Percentiles rank a stretch among this genome's conserved stretches.
Conservation (phyloP, 306 rosid species). For the Rubus parviflorus region DNA sequence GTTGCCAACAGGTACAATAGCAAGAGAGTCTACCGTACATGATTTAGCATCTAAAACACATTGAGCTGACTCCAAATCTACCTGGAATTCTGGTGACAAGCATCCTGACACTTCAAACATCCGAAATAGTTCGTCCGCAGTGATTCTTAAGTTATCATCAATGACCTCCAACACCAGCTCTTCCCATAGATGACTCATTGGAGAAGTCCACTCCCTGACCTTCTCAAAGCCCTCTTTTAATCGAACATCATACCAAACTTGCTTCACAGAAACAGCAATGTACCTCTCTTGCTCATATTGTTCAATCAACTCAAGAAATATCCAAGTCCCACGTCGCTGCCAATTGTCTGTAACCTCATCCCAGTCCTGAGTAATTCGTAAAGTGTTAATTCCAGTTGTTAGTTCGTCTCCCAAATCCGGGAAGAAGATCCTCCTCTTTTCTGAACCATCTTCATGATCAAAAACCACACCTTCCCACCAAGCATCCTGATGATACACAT, state of each 20-base stretch:
- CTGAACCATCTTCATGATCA: conserved; percentile 57
- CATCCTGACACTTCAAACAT: conserved; percentile 28
- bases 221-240: conserved; percentile 35
- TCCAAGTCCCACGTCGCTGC: conserved; percentile 68
- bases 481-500: conserved; percentile 59
- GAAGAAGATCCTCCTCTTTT: conserved; percentile 62
- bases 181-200: conserved; percentile 54
- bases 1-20: conserved; percentile 10
- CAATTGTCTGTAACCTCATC: conserved; percentile 54
- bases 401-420: conserved; percentile 86
- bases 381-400: conserved; percentile 28
- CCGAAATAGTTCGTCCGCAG: conserved; percentile 35
- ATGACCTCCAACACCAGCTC: conserved; percentile 52
- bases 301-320: conserved; percentile 69
- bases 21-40: conserved; percentile 19
- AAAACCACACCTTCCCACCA: conserved; percentile 99
- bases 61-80: conserved; percentile 26
- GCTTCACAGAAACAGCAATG: conserved; percentile 64
- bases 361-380: conserved; percentile 81
- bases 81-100: conserved; percentile 26
- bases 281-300: conserved; percentile 38
- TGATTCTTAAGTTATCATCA: conserved; percentile 39
- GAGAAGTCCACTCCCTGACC: conserved; percentile 68
- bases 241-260: conserved; percentile 79
- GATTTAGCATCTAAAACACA: conserved; percentile 19